Conservation (phyloP, 306 rosid species). For the Rosa lucieae region DNA sequence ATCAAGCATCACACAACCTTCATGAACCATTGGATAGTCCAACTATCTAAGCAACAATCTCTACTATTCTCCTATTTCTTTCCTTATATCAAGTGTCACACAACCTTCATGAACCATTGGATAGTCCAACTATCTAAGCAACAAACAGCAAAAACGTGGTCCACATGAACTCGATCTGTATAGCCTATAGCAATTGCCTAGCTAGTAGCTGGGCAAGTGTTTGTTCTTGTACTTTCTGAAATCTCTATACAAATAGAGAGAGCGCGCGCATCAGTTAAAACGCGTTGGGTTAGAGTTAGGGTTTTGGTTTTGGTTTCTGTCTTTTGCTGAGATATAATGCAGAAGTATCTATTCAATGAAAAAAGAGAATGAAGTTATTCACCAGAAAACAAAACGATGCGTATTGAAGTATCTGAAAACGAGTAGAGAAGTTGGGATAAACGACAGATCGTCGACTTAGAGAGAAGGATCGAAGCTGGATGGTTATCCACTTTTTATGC, state of each 20-base stretch:
- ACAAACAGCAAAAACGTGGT: background rate
- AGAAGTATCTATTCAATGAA: background rate
- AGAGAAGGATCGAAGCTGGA: background rate
- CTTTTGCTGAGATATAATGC: background rate
- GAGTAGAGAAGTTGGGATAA: background rate
- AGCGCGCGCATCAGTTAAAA: background rate
- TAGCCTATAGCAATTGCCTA: background rate
- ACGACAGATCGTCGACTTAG: background rate
- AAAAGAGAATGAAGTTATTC: background rate
- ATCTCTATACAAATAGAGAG: background rate
- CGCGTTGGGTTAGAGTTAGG: background rate
- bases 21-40: too few species aligned
- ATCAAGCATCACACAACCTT: too few species aligned
- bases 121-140: background rate
- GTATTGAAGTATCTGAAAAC: background rate
- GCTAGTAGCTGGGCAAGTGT: background rate
- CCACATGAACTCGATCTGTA: background rate
- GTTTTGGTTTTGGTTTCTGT: background rate
- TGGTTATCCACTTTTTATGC: background rate
- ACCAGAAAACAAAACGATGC: background rate
- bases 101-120: background rate
- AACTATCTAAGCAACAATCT: background rate
- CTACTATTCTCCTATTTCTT: background rate
- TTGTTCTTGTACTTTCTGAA: background rate
- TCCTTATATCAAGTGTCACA: background rate